Evolutionary conservation across 2,329 filamentous ascomycete genomes (phyloP).

Genomic region (Fusarium tupiense): DNA sequence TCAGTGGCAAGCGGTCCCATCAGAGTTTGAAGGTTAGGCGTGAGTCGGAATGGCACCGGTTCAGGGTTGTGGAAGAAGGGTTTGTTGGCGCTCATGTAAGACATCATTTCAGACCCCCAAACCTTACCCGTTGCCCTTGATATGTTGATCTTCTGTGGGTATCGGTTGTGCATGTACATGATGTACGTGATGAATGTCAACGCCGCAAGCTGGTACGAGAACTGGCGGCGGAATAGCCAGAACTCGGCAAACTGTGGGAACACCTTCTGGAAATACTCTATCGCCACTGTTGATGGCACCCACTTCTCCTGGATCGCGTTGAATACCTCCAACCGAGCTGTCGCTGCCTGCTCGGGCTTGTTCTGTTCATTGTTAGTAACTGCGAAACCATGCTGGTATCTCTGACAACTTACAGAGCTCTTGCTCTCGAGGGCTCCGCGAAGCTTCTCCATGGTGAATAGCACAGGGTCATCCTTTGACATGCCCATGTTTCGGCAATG

Average conservation of each 20-base stretch:
- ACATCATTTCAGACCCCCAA: slow-evolving; percentile 95
- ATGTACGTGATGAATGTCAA: slow-evolving; percentile 99
- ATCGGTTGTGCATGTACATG: slow-evolving; percentile 95
- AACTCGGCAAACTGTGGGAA: slow-evolving; percentile 94
- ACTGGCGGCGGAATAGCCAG: slow-evolving; percentile 97
- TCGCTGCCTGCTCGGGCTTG: slow-evolving; percentile 73
- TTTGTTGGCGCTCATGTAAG: slow-evolving; percentile 83
- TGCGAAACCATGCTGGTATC: neutral
- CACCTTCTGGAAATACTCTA: slow-evolving; percentile 88
- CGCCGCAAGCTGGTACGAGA: slow-evolving; percentile 93
- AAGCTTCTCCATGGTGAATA: slow-evolving; percentile 96
- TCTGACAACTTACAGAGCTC: slow-evolving; percentile 59
- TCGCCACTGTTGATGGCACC: slow-evolving; percentile 82
- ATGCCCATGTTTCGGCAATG: slow-evolving; percentile 88
- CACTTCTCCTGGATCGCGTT: slow-evolving; percentile 93
- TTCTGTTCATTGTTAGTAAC: slow-evolving; percentile 58
- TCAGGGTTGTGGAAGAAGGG: slow-evolving; percentile 96
- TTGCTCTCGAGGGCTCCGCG: slow-evolving; percentile 78
- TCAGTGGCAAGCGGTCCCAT: slow-evolving; percentile 97
- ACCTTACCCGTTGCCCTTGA: slow-evolving; percentile 88
- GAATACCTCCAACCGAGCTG: slow-evolving; percentile 89
- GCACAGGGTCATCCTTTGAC: slow-evolving; percentile 92
- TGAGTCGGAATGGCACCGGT: slow-evolving; percentile 95
- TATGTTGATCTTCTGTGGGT: slow-evolving; percentile 95
- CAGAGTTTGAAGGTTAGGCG: slow-evolving; percentile 92